Base-by-base conservation (phyloP, 805 yeast species). In the Ogataea pignaliae region DNA sequence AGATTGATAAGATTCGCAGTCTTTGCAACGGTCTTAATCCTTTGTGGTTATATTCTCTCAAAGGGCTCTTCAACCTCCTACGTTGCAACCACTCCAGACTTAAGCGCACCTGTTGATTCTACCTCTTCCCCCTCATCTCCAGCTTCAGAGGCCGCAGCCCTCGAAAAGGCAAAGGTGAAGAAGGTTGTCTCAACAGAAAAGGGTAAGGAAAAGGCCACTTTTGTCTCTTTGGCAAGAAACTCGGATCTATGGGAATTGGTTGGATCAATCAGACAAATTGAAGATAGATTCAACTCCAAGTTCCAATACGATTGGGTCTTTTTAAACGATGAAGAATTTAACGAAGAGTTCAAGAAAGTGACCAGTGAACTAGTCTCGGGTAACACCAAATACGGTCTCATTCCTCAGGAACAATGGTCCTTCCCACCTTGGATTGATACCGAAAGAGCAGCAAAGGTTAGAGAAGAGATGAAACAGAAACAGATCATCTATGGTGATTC, bases 241-340 rank as follows among this genome's bases (percentile, higher is more conserved):
- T 55, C 69, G n/a, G 96, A 87, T 60, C 63, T 87, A 44, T 72
- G 76, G 67, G 73, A 74, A 21, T 65, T 87, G 41, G 66, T 79
- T 37, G 76, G 70, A 29, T 80, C 95, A 8, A 84, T 87, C 47
- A 74, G 87, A 63, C 77, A 82, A 39, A 76, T 90, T 43, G 97
- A 91, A 67, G 97, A 89, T 64, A 73, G 97, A 50, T 91, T 93
- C 73, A 91, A 91, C 71, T 61, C 68, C 14, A 75, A 85, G 39
- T 90, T 69, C 68, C 75, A 85, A 51, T 91, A 91, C 61, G 97
- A 95, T 55, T 91, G 98, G 97, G 93, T 89, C 26, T 93, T 91
- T 64, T 72, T 91, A 56, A 91, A 91, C 64, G 97, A 91, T 62
- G 88, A 82, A 45, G 83, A 76, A 39, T 93, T 91, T 67, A 72